Evolutionary conservation across 225 moss, liverwort and hornwort genomes (phyloP).

Genomic region (Pseudisothecium myosuroides): DNA sequence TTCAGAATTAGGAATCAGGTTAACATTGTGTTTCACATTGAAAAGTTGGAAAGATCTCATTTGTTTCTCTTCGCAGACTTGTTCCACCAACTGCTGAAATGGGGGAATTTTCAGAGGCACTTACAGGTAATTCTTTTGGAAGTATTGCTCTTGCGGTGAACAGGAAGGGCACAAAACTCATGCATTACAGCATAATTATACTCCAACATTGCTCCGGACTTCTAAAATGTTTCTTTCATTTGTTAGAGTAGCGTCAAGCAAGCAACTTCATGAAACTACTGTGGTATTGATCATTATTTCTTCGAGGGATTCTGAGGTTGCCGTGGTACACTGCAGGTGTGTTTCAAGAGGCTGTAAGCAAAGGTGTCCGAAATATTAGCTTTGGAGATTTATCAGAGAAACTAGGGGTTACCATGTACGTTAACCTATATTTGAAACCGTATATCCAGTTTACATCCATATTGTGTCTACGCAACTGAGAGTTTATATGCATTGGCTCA

Average conservation of each 20-base stretch:
- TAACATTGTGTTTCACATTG: background rate
- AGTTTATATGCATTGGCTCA: background rate
- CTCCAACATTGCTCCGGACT: background rate
- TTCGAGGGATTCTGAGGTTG: background rate
- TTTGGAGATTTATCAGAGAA: slow-evolving; percentile 92
- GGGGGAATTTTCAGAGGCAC: slow-evolving; percentile 34
- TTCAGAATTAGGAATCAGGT: background rate
- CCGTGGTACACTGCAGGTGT: slow-evolving; percentile 40
- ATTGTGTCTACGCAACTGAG: no score
- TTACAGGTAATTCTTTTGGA: slow-evolving; percentile 23
- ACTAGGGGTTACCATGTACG: slow-evolving; percentile 85
- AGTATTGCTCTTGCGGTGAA: background rate
- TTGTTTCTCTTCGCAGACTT: slow-evolving; percentile 25
- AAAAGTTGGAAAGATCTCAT: background rate
- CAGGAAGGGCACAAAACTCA: background rate
- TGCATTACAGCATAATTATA: background rate
- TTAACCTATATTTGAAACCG: background rate
- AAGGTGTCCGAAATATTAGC: slow-evolving; percentile 91
- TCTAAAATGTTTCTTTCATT: background rate
- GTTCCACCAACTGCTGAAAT: slow-evolving; percentile 46
- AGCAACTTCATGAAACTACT: background rate
- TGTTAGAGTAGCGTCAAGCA: background rate
- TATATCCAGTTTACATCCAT: background rate
- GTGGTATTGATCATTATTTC: background rate
- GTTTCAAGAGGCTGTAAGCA: slow-evolving; percentile 86